phyloP scores from a whole-genome alignment of 176 grass and related monocot species.

The Oryza rufipogon region DNA sequence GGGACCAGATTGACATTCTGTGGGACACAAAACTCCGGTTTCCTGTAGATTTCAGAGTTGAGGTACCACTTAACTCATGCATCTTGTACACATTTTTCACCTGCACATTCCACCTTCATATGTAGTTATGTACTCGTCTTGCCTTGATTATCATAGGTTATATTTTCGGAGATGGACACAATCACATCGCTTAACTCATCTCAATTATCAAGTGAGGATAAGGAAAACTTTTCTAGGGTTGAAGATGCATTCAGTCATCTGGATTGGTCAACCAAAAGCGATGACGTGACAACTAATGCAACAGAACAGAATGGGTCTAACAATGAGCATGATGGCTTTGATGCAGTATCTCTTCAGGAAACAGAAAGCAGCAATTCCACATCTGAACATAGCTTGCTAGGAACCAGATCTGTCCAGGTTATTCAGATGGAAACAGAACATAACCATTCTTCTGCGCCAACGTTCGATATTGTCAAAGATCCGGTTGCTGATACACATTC shows the following conservation, averaged over 20 bases:
- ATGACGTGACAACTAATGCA: background rate
- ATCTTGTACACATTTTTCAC: background rate
- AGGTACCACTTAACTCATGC: constrained; percentile 54
- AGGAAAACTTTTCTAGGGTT: constrained; percentile 44
- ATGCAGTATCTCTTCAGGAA: constrained; percentile 43
- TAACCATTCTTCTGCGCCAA: constrained; percentile 11
- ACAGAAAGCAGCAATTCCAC: constrained; percentile 6
- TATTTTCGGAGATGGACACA: constrained; percentile 52
- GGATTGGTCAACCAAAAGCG: constrained; percentile 44
- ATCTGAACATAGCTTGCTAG: constrained; percentile 11
- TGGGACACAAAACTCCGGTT: constrained; percentile 88
- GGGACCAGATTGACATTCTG: constrained; percentile 81
- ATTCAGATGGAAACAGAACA: constrained; percentile 29
- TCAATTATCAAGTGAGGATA: constrained; percentile 30
- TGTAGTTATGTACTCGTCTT: constrained; percentile 1
- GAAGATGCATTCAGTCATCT: constrained; percentile 32
- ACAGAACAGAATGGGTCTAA: constrained; percentile 24
- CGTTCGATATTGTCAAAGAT: background rate
- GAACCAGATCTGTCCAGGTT: constrained; percentile 37
- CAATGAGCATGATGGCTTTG: constrained; percentile 25
- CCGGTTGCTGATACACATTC: background rate
- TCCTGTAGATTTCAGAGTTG: constrained; percentile 85
- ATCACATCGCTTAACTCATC: constrained; percentile 2
- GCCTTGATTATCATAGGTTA: constrained; percentile 40
- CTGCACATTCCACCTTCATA: background rate